A percentile compares a stretch with the other conserved stretches of the same genome.
phyloP scores from a whole-genome alignment of 2,329 filamentous ascomycete species.

The Nectriaceae sp. region DNA sequence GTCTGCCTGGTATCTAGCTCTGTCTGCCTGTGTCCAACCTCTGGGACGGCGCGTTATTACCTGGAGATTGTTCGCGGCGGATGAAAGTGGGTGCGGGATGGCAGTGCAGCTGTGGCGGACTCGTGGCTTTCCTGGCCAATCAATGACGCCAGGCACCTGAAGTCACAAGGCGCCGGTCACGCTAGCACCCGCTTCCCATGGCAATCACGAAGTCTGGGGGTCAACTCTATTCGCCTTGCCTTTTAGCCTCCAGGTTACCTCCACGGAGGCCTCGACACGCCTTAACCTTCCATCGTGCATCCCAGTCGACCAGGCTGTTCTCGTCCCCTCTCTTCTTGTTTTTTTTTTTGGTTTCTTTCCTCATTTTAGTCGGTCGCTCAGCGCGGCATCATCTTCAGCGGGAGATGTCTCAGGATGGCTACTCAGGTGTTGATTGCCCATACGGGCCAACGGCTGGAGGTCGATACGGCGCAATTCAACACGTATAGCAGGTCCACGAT shows the following conservation, averaged over 20 bases:
- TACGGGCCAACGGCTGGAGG: constrained; percentile 81
- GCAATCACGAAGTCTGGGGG: constrained; percentile 15
- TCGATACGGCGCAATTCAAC: constrained; percentile 74
- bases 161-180: constrained; percentile 37
- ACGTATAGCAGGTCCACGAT: constrained; percentile 51
- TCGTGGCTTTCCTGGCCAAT: constrained; percentile 22
- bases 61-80: no score
- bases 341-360: background rate
- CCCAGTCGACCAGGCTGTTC: constrained; percentile 15
- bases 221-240: background rate
- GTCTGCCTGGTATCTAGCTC: no score
- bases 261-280: background rate
- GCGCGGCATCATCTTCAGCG: constrained; percentile 31
- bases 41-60: no score
- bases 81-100: constrained; percentile 7
- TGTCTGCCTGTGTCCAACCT: no score
- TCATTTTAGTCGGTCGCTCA: constrained; percentile 21
- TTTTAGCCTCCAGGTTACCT: no score
- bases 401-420: constrained; percentile 72
- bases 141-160: constrained; percentile 6
- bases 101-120: constrained; percentile 18
- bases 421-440: constrained; percentile 90
- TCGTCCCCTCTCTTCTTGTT: background rate
- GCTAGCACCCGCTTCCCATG: constrained; percentile 29
- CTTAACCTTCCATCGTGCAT: background rate